Conservation (phyloP, 2,329 filamentous ascomycete genomes). For the Colletotrichum orchidophilum region DNA sequence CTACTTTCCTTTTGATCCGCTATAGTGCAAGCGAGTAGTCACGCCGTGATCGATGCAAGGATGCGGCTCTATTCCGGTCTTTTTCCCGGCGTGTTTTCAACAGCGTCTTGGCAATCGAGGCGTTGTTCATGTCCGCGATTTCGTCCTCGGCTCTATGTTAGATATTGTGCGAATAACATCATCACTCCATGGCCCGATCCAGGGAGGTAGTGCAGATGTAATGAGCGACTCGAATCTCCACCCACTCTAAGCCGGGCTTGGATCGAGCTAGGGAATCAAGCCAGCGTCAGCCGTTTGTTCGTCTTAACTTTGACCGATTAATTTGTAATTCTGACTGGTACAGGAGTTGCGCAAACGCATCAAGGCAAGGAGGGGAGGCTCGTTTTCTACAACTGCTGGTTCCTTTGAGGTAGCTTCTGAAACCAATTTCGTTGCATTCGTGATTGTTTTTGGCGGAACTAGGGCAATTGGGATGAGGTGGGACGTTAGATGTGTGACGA, state of each 20-base stretch:
- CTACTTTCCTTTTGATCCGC: slow-evolving; percentile 57
- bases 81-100: slow-evolving; percentile 42
- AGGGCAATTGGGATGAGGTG: too few species aligned
- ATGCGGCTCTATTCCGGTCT: slow-evolving; percentile 46
- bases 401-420: not conserved
- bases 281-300: not conserved
- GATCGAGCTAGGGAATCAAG: too few species aligned
- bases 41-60: slow-evolving; percentile 58
- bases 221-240: not conserved
- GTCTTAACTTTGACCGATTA: not conserved
- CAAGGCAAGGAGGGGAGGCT: not conserved
- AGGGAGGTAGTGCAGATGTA: not conserved
- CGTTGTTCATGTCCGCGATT: not conserved
- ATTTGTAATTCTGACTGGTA: too few species aligned
- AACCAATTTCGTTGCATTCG: not conserved
- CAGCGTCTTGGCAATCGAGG: not conserved
- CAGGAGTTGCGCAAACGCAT: not conserved
- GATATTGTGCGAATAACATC: not conserved
- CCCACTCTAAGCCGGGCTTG: not conserved
- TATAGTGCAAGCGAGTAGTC: slow-evolving; percentile 57
- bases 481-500: too few species aligned
- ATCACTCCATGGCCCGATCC: not conserved
- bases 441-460: too few species aligned
- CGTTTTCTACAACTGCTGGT: not conserved
- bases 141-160: not conserved